Base-by-base conservation (phyloP, 495 filamentous ascomycete species). In the Tuber calosporum region DNA sequence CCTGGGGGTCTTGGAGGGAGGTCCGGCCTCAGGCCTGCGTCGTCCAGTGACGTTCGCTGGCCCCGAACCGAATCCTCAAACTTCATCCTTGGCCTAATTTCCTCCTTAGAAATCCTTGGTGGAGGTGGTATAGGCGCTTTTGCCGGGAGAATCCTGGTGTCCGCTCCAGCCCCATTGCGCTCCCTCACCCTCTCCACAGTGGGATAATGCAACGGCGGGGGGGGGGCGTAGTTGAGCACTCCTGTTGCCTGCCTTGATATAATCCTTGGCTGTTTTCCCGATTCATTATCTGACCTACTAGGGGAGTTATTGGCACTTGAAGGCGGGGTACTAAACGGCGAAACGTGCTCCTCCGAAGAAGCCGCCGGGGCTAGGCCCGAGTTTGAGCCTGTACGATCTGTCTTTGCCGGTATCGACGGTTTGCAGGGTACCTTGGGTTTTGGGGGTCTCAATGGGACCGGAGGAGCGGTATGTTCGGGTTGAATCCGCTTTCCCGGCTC, bases 281-380 rank as follows among this genome's bases (percentile, higher is more conserved):
- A 70, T 62, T 79, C 76, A 48, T 73, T 79, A 73, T 82, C 80
- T 9, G 80, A 81, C 66, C 80, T 70, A 39, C 70, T 74, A n/a
- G 80, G 80, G 8, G 85, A 82, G 69, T 87, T 91, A 70, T 88
- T 90, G 20, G 89, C 88, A 77, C 90, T 96, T 72, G 89, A 90
- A 20, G 94, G 93, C 17, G 94, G 94, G 41, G 93, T 97, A 82
- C 85, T 94, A 79, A 99, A 97, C 0, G 95, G 94, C 8, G 95
- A 97, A 0, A 91, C 84, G 43, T 84, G 84, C n/a, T 87, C 86
- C 17, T 86, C 86, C 6, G 83, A 80, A 30, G 82, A 58, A 30
- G 73, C 74, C n/a, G 53, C 30, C 4, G 79, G 79, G 4, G 79
- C 75, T 68, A 78, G 69, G 20, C 76, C 62, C 20, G 76, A 76